Percentiles rank a stretch among this genome's conserved stretches.
These are phyloP conservation scores for Rhipidocladum racemiflorum DNA, from an alignment of 176 grass and related monocot genomes.

Conservation along the genomic window DNA sequence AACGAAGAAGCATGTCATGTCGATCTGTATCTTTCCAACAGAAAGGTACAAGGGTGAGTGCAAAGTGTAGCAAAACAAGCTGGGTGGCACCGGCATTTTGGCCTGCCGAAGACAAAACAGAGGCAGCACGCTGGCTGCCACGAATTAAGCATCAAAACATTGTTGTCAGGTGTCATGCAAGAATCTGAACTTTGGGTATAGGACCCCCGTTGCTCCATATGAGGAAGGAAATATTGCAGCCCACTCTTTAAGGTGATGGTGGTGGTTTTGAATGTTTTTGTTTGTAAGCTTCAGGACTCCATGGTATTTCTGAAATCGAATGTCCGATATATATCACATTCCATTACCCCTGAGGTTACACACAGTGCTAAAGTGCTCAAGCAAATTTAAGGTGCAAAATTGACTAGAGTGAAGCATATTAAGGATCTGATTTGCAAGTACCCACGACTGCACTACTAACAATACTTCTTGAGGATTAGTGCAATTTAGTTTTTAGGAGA, in stretches of 20 bases:
- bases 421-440: neutral
- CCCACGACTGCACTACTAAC: neutral
- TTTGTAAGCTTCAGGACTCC: neutral
- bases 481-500: neutral
- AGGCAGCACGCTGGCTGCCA: neutral
- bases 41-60: neutral
- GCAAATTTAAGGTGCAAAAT: neutral
- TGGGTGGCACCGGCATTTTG: neutral
- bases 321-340: neutral
- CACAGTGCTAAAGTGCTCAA: neutral
- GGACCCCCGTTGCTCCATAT: neutral
- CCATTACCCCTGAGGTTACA: neutral
- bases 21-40: neutral
- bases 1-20: neutral
- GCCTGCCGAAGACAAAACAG: neutral
- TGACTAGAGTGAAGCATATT: neutral
- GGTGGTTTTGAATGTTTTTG: too few species aligned
- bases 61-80: neutral
- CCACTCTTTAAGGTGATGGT: neutral
- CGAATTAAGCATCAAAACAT: neutral
- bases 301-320: neutral
- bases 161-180: neutral
- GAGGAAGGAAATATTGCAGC: neutral
- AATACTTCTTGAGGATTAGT: neutral
- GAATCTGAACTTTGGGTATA: neutral